Base-by-base conservation (phyloP, 179 eudicot species). In the Nepenthes alata region DNA sequence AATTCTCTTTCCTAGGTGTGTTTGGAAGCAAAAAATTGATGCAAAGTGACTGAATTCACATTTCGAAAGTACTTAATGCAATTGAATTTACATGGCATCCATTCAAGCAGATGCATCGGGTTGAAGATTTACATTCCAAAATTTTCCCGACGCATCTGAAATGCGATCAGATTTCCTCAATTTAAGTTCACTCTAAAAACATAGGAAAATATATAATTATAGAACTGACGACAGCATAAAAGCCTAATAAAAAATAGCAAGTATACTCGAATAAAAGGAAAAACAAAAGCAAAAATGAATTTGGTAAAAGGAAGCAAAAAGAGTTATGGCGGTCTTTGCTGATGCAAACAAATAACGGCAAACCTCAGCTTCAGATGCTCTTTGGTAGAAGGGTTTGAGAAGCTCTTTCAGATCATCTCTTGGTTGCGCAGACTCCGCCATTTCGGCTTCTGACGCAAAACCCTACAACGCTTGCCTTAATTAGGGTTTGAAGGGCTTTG, bases 281-380 rank as follows among this genome's bases (percentile, higher is more conserved):
- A 25, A 25, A 25, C 25, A 25, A 25, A 25, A 25, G 25, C 25
- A 0, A 25, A 25, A 25, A 25, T 25, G 25, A 25, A 25, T 25
- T 25, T 25, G 25, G 25, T 25, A 25, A 25, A 25, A 25, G 25
- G 25, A 25, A 25, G 25, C 25, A 25, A 25, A 25, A 25, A 25
- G 1, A 25, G 25, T 25, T 25, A 25, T 25, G 25, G 25, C 25
- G 25, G 25, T 25, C 25, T 25, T 25, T 25, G 25, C 25, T n/a
- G 11, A 48, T 1, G 49, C 4, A 37, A 14, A 6, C 2, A 11
- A 51, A 1, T 3, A n/a, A 14, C 13, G 44, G 37, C 45, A 37
- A 69, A 77, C 77, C 80, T 73, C 81, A 52, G 76, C 78, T 48
- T 74, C 74, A 4, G 74, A 69, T 56, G 81, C 81, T 71, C 78